A percentile compares a stretch with the other conserved stretches of the same genome.
Evolutionary conservation across 1,139 yeast species (phyloP).

Genomic region (Hansenula lynferdii): DNA sequence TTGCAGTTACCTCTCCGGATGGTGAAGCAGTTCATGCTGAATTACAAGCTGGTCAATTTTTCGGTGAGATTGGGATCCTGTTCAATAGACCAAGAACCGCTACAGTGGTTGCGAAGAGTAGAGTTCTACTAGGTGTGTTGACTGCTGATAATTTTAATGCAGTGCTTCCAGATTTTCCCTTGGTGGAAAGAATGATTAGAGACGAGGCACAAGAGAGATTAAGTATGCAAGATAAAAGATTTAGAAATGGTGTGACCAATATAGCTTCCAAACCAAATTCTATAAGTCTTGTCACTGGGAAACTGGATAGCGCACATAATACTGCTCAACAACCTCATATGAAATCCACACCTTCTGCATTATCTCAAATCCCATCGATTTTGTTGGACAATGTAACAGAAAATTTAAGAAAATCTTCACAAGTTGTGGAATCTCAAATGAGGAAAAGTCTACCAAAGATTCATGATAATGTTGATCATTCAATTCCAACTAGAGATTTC

Average conservation of each 20-base stretch:
- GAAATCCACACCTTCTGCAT: not conserved
- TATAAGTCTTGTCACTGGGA: too few relatives aligned
- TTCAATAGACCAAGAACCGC: constrained; percentile 77
- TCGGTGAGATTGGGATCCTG: constrained; percentile 75
- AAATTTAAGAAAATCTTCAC: not conserved
- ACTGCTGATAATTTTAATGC: constrained; percentile 58
- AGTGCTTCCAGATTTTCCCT: constrained; percentile 58
- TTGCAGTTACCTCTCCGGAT: constrained; percentile 67
- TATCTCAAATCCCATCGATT: not conserved
- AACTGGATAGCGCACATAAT: too few relatives aligned
- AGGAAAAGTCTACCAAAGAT: constrained; percentile 14
- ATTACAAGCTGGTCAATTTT: constrained; percentile 61
- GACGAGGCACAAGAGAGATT: constrained; percentile 77
- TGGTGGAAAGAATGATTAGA: constrained; percentile 60
- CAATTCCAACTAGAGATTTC: constrained; percentile 52
- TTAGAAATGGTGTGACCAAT: constrained; percentile 28
- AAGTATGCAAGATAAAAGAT: constrained; percentile 62
- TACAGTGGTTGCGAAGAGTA: constrained; percentile 67
- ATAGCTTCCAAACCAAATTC: constrained; percentile 11
- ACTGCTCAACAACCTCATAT: constrained; percentile 9
- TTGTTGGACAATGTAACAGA: not conserved
- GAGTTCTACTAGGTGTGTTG: constrained; percentile 61
- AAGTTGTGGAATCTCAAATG: not conserved
- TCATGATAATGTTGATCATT: constrained; percentile 41
- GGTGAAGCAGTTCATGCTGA: constrained; percentile 74